Evolutionary conservation across 2,329 filamentous ascomycete genomes (phyloP).

Genomic region (Arthrobotrys sinensis): DNA sequence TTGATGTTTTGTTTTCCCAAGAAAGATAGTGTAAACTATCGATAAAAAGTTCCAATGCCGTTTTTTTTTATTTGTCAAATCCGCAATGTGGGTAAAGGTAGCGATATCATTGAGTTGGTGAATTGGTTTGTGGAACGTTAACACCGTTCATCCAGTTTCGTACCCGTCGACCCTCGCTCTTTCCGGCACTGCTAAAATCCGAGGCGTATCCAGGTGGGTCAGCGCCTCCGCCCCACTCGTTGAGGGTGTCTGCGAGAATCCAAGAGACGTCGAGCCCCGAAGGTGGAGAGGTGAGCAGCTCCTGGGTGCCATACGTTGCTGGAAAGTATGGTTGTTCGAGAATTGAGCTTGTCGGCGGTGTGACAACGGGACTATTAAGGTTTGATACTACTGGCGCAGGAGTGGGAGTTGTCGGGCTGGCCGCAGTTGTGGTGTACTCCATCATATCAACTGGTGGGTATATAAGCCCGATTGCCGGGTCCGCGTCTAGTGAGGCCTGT

Average conservation of each 20-base stretch:
- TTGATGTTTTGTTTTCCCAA: background rate
- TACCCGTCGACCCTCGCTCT: constrained; percentile 33
- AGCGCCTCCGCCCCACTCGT: constrained; percentile 15
- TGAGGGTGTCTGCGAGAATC: constrained; percentile 22
- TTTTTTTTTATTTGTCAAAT: background rate
- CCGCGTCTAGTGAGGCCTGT: constrained; percentile 13
- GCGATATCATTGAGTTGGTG: constrained; percentile 11
- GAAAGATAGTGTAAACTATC: background rate
- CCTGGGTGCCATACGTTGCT: constrained; percentile 49
- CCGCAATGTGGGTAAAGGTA: background rate
- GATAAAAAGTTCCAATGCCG: background rate
- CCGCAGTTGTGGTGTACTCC: constrained; percentile 49
- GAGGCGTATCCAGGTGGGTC: constrained; percentile 36
- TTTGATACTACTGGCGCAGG: constrained; percentile 35
- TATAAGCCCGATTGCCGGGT: constrained; percentile 21
- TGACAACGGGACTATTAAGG: constrained; percentile 50
- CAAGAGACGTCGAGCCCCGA: constrained; percentile 44
- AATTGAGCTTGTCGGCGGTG: constrained; percentile 20
- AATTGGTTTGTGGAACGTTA: constrained; percentile 28
- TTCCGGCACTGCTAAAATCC: constrained; percentile 30
- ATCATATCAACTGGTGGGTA: constrained; percentile 51
- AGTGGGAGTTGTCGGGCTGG: constrained; percentile 36
- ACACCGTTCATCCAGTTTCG: constrained; percentile 55
- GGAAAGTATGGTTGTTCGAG: constrained; percentile 42
- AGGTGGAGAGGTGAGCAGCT: constrained; percentile 33